Base-by-base conservation (phyloP, 1,139 yeast genomes). In the Eremothecium coryli region DNA sequence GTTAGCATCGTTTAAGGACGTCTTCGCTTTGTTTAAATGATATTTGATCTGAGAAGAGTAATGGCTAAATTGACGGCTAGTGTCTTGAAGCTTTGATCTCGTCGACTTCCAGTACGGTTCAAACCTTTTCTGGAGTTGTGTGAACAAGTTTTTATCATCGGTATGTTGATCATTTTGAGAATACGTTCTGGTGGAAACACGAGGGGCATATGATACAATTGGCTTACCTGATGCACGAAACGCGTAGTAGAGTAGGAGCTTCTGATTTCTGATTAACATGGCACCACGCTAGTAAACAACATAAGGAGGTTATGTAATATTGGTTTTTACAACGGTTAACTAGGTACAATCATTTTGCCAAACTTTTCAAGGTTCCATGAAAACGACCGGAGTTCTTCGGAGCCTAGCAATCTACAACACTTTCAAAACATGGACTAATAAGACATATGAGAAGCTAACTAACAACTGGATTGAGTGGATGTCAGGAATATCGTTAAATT, bases 1-100 rank as follows among this genome's bases (percentile, higher is more conserved):
- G 34, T 62, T 61, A 1, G 62, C 64, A 16, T 54, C 56, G 31
- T 42, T 48, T n/a, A 62, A 45, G 1, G 66, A 54, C n/a, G 44
- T 40, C 23, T 47, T 57, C 15, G 63, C 61, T 32, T 56, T 56
- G 16, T 44, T 41, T 6, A 40, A 41, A 28, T 61, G 64, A 24
- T 35, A 29, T 12, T 38, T 38, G 22, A 48, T 28, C 17, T 43
- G 44, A 13, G 37, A 14, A 11, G 41, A 32, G 26, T 39, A 40
- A 5, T 42, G 37, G 18, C 38, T 40, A n/a, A 40, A 4, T 9
- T 28, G 26, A 2, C 31, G 25, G 13, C 29, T 31, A 10, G 43
- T 37, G 5, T 37, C 40, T n/a, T 37, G 29, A 26, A 36, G 15
- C 26, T 37, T 44, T 9, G 26, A 21, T 13, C 33, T 36, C 7